Percentiles rank a stretch among this genome's conserved stretches.
These are phyloP conservation scores for Puya raimondii DNA, from an alignment of 176 grass and related monocot species.

Conservation along the genomic window DNA sequence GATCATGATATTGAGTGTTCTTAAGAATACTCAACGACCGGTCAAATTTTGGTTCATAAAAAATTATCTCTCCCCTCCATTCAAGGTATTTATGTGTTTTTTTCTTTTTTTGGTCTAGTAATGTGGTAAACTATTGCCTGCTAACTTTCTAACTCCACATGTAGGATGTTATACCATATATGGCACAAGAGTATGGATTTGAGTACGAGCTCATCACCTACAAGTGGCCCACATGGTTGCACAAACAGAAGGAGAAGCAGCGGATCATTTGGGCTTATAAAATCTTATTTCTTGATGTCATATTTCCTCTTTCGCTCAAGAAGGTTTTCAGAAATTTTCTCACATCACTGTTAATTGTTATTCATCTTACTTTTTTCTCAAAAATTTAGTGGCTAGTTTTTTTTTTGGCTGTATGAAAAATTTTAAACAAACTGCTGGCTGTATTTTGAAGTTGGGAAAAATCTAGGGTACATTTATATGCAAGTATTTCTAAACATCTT, in stretches of 20 bases:
- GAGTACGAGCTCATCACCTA: slow-evolving; percentile 95
- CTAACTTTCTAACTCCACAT: neutral
- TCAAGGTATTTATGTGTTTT: slow-evolving; percentile 56
- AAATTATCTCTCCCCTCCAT: slow-evolving; percentile 99
- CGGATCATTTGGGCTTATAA: slow-evolving; percentile 99
- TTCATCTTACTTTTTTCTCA: slow-evolving; percentile 9
- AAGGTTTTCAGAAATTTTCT: slow-evolving; percentile 39
- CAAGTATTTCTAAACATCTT: too few species aligned
- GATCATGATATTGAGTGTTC: slow-evolving; percentile 98
- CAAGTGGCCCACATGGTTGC: slow-evolving; percentile 99
- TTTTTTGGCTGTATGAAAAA: neutral
- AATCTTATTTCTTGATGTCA: slow-evolving; percentile 99
- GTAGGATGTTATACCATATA: slow-evolving; percentile 93
- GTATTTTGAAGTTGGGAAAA: too few species aligned
- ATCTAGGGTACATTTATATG: too few species aligned
- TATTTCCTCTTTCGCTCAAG: slow-evolving; percentile 89
- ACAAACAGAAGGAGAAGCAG: slow-evolving; percentile 99
- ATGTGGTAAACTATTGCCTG: neutral
- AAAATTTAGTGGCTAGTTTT: neutral
- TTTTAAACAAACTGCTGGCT: too few species aligned
- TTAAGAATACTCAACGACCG: slow-evolving; percentile 83
- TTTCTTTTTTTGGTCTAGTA: neutral
- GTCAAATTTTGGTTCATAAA: slow-evolving; percentile 99
- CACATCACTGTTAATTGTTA: slow-evolving; percentile 15
- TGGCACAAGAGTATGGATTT: slow-evolving; percentile 87